Evolutionary conservation across 345 rosid genomes (phyloP), one percentile per base, ranked within the genome.

Genomic region (Arabidopsis arenosa): DNA sequence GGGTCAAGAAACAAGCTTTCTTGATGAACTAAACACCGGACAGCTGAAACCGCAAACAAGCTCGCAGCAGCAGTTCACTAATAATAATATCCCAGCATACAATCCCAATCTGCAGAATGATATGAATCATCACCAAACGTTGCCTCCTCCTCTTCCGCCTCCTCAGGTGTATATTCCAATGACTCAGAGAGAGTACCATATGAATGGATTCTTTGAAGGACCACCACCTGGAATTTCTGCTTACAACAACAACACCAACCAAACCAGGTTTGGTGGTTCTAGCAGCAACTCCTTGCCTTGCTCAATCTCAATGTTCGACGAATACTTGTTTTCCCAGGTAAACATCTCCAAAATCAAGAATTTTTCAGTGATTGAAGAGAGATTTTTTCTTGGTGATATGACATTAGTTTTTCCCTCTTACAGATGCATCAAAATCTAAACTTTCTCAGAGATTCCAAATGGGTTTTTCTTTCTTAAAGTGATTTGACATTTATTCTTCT

Each of bases 201-300:
- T 84, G 66, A 82, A 74, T 75, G 97, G 84, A 73, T 79, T 77
- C 84, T 85, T 83, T 67, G 92, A 86, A 58, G 73, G 83, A 70
- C 79, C 88, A 67, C 79, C 83, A 64, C 79, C 86, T 18, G 90
- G 70, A 12, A 80, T 52, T 45, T 64, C 68, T 56, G 43, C 18
- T 55, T 77, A 55, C 66, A 63, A 63, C 52, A 67, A 79, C 63
- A 82, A 81, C 66, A 32, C 77, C 5, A 75, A 76, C 67, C 86
- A 79, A 67, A 76, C 77, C 52, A 82, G 87, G 69, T 91, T 89
- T 88, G 86, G 84, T 88, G 86, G 84, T 76, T 85, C 92, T 66
- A 66, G 41, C 60, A 73, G 60, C 69, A 73, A 75, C 41, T 82
- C 90, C 39, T 84, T 84, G 37, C 87, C 87, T 58, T 85, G 86